Evolutionary conservation across 352 stramenopile genomes (phyloP), one percentile per base, ranked within the genome.

Genomic region (Pythium aquatile): DNA sequence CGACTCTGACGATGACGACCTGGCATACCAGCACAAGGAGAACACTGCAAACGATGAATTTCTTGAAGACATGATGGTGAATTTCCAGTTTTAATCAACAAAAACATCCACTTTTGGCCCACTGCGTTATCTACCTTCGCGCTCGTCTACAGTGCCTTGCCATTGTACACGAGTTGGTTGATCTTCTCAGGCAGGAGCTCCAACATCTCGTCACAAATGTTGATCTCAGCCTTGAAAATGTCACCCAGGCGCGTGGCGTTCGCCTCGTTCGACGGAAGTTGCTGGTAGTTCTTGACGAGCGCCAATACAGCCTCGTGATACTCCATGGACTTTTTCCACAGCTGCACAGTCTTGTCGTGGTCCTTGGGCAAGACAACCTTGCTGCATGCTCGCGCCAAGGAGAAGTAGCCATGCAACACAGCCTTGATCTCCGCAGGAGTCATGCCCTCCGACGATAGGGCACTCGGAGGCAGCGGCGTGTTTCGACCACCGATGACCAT

Each of bases 111-210:
- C 14, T 47, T 47, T 3, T 7, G 3, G 16, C 39, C 3, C 16
- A 40, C 35, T n/a, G n/a, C n/a, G n/a, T 2, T 10, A 3, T 40
- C 35, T 40, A 16, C 16, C 35, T 40, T 2, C 35, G 2, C 35
- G 16, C 1, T 47, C 14, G 20, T 24, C 39, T 49, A 87, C 24
- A 90, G 66, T 4, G 73, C 61, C 37, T 75, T 81, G 59, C 78
- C 78, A 59, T 87, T 84, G 70, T 87, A 91, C 60, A 88, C 74
- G 52, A 90, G 73, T 55, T 88, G 81, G 64, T 91, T 88, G 70
- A 93, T 90, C 65, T 91, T 91, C 62, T 91, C 81, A 0, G 83
- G 83, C 37, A 93, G 64, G 42, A 93, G 49, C 56, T 79, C 70
- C 1, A 63, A 51, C 83, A 93, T 93, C 35, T 93, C 83, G 8